Evolutionary conservation across 306 rosid species (phyloP).

Genomic region (Abrus precatorius): DNA sequence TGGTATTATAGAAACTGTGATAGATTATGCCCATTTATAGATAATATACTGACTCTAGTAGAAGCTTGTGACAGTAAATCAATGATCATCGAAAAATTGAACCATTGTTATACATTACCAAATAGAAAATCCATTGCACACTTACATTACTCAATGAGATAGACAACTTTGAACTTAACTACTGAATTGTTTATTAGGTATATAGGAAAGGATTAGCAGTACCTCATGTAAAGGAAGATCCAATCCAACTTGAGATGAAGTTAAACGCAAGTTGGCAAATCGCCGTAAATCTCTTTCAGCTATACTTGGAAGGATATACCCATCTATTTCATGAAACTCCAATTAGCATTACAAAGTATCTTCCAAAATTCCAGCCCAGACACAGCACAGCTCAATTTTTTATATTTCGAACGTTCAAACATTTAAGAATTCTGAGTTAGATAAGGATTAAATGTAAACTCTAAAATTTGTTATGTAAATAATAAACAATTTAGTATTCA

Average conservation of each 20-base stretch:
- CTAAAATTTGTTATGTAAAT: neutral
- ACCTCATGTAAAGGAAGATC: conserved; percentile 75
- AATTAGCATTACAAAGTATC: conserved; percentile 36
- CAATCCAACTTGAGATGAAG: conserved; percentile 67
- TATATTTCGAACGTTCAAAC: neutral
- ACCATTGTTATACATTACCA: neutral
- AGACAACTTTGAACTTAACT: conserved; percentile 9
- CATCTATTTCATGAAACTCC: conserved; percentile 62
- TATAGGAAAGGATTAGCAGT: conserved; percentile 30
- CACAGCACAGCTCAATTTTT: conserved; percentile 12
- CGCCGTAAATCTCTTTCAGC: conserved; percentile 80
- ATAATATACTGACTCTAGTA: conserved; percentile 14
- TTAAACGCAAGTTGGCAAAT: conserved; percentile 71
- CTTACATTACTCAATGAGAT: neutral
- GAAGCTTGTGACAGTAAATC: neutral
- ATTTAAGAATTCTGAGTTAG: neutral
- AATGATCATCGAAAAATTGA: conserved; percentile 1
- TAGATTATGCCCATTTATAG: neutral
- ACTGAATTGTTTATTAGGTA: conserved; percentile 25
- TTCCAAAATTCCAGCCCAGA: conserved; percentile 1
- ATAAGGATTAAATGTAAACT: conserved; percentile 2
- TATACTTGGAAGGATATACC: conserved; percentile 80
- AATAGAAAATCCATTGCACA: neutral
- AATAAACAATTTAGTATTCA: conserved; percentile 13
- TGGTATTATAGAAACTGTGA: neutral